Base-by-base conservation (phyloP, 2,329 filamentous ascomycete genomes). In the Beauveria varroae region DNA sequence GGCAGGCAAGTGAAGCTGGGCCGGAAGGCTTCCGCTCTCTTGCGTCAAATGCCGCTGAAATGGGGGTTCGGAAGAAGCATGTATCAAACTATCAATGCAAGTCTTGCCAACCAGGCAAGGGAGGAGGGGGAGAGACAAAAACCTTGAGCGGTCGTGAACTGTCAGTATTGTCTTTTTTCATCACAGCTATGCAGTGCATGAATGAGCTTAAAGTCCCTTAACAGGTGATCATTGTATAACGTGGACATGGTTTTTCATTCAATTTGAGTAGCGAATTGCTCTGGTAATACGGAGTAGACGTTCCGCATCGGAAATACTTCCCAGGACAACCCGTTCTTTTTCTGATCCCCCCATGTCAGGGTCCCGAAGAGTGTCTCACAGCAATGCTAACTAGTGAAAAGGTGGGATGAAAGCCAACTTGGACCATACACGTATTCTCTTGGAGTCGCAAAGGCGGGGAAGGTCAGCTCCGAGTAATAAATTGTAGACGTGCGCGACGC, bases 11-110 rank as follows among this genome's bases (percentile, higher is more conserved):
- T 6, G 28, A 37, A 43, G 41, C 28, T 60, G 9, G n/a, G 26
- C 28, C 49, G 49, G 57, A 53, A 60, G 41, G 24, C 57, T 59
- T 59, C 57, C 57, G 57, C 57, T 30, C 22, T 52, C 18, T 12
- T 52, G 57, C 57, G 52, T 44, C 18, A 30, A 50, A 22, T 44
- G 37, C 37, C 40, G 57, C 24, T 26, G 47, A 52, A 40, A 59
- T 46, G 56, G 40, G 37, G 47, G 57, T 52, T 60, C 57, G 57
- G 46, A 60, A 50, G n/a, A 52, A 34, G 57, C 34, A 37, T 37
- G 34, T 37, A 37, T 37, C 34, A 37, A 37, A 37, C 34, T 37
- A 37, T 46, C 28, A 54, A 51, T 51, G 50, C 30, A 53, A 60
- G 57, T 40, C 57, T 60, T 53, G 34, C 20, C 20, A 50, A 50